phyloP scores from a whole-genome alignment of 768 basidiomycete species.

The Psilocybe cubensis region DNA sequence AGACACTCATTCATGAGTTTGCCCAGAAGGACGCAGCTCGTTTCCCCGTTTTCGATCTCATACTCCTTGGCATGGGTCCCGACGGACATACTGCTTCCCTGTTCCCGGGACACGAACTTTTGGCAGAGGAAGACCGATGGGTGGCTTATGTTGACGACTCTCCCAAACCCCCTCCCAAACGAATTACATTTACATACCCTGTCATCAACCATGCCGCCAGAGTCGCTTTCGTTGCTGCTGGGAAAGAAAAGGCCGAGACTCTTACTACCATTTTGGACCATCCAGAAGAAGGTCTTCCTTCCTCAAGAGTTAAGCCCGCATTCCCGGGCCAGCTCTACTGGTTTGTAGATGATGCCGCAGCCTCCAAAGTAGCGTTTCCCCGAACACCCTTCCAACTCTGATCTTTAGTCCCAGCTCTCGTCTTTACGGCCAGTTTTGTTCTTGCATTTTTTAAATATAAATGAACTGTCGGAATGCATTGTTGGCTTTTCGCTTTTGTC shows the following conservation, averaged over 20 bases:
- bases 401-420: constrained; percentile 10
- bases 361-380: constrained; percentile 60
- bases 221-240: constrained; percentile 88
- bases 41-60: constrained; percentile 97
- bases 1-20: constrained; percentile 86
- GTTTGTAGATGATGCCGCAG: constrained; percentile 92
- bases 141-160: constrained; percentile 92
- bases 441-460: neutral
- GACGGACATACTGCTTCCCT: constrained; percentile 99
- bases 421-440: neutral
- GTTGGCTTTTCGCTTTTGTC: neutral
- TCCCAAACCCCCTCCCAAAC: constrained; percentile 88
- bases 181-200: constrained; percentile 92
- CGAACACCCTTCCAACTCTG: constrained; percentile 63
- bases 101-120: constrained; percentile 90
- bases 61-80: constrained; percentile 95
- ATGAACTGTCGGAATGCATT: neutral
- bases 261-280: constrained; percentile 76
- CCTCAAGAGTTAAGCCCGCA: constrained; percentile 78
- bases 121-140: constrained; percentile 91
- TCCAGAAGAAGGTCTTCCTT: constrained; percentile 80
- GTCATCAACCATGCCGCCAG: constrained; percentile 90
- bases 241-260: constrained; percentile 79
- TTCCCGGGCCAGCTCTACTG: constrained; percentile 88
- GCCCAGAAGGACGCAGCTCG: constrained; percentile 92